These are phyloP conservation scores for Phyllosticta capitalensis DNA, from an alignment of 2,329 filamentous ascomycete species.

Conservation along the genomic window DNA sequence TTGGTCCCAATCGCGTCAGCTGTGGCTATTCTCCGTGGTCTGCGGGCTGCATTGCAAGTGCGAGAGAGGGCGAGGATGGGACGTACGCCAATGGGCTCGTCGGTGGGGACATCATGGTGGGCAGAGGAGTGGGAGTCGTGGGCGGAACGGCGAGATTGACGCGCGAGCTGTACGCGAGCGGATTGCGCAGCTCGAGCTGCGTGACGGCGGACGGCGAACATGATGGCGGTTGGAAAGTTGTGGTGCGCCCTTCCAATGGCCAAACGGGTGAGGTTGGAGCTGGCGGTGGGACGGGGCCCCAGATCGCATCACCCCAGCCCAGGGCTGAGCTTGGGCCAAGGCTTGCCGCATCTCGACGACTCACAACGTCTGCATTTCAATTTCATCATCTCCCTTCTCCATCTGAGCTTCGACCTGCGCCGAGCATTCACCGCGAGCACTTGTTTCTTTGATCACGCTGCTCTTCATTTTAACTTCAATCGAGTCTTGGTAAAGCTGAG, in stretches of 20 bases:
- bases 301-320: not conserved
- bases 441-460: not conserved
- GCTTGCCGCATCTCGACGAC: not conserved
- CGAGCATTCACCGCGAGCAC: not conserved
- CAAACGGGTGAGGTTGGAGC: not conserved
- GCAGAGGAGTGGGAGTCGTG: constrained; percentile 19
- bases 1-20: constrained; percentile 17
- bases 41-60: not conserved
- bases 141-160: constrained; percentile 33
- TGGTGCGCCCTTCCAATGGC: not conserved
- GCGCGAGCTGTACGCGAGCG: constrained; percentile 25
- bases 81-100: constrained; percentile 45
- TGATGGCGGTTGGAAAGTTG: constrained; percentile 19
- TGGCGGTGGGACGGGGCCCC: not conserved
- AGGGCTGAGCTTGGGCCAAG: not conserved
- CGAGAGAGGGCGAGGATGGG: constrained; percentile 4
- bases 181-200: constrained; percentile 33
- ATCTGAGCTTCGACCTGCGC: not conserved
- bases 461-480: not conserved
- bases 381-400: not conserved
- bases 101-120: constrained; percentile 29
- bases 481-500: not conserved
- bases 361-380: not conserved
- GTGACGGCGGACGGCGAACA: constrained; percentile 38
- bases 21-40: not conserved